phyloP scores from a whole-genome alignment of 129 eudicot genomes.

The Ambrosia trifida region DNA sequence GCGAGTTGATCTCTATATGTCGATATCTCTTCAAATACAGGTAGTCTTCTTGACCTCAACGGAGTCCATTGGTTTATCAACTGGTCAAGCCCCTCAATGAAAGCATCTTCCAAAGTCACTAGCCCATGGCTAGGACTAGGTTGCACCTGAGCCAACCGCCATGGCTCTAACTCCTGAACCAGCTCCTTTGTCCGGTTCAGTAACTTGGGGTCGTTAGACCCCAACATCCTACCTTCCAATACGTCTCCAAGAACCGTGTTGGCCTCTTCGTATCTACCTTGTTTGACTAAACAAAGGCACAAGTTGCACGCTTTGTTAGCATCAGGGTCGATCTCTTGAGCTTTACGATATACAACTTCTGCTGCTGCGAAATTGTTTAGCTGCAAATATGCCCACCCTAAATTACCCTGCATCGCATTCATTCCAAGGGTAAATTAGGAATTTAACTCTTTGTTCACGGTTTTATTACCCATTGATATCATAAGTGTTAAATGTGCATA shows the following conservation, averaged over 20 bases:
- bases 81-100: constrained; percentile 64
- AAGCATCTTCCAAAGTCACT: constrained; percentile 53
- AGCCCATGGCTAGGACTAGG: constrained; percentile 26
- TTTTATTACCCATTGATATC: not conserved
- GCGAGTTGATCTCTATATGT: constrained; percentile 76
- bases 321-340: constrained; percentile 75
- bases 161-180: constrained; percentile 60
- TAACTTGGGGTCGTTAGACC: constrained; percentile 62
- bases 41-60: constrained; percentile 61
- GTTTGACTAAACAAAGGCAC: constrained; percentile 65
- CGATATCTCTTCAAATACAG: constrained; percentile 74
- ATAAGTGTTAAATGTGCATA: not conserved
- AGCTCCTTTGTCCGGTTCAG: constrained; percentile 53
- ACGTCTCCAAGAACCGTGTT: constrained; percentile 45
- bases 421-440: constrained; percentile 15
- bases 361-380: constrained; percentile 61
- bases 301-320: constrained; percentile 80
- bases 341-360: constrained; percentile 68
- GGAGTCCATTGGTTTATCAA: constrained; percentile 63
- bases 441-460: not conserved
- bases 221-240: constrained; percentile 48
- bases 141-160: constrained; percentile 26
- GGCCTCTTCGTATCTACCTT: constrained; percentile 49
- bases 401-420: constrained; percentile 58
- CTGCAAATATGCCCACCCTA: constrained; percentile 93